phyloP scores from a whole-genome alignment of 352 stramenopile genomes.

The Globisporangium barbulae region DNA sequence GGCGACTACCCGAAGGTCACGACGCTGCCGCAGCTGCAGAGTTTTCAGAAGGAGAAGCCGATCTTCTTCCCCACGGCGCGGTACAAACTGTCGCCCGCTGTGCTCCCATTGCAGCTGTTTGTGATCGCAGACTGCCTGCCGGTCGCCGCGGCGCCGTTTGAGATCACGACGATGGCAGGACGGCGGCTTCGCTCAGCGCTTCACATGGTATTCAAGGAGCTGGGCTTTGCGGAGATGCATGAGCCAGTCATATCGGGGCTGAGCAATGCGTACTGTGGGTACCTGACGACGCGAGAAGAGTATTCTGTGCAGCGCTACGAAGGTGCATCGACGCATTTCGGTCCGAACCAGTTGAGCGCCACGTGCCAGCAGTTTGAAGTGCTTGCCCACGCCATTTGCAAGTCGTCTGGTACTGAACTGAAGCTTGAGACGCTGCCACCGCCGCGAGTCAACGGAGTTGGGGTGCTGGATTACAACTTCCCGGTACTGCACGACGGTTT shows the following conservation, averaged over 20 bases:
- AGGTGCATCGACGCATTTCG: slow-evolving; percentile 88
- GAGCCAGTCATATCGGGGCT: slow-evolving; percentile 70
- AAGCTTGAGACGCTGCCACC: slow-evolving; percentile 28
- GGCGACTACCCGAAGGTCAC: slow-evolving; percentile 67
- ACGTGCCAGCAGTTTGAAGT: slow-evolving; percentile 80
- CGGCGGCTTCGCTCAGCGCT: slow-evolving; percentile 53
- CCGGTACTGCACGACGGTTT: slow-evolving; percentile 71
- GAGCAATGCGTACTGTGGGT: slow-evolving; percentile 83
- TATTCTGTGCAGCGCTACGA: slow-evolving; percentile 87
- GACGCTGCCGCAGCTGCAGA: slow-evolving; percentile 69
- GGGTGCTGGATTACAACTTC: slow-evolving; percentile 71
- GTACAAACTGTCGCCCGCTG: slow-evolving; percentile 64
- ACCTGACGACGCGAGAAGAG: slow-evolving; percentile 84
- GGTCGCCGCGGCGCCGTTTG: slow-evolving; percentile 76
- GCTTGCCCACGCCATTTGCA: slow-evolving; percentile 32
- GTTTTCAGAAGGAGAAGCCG: slow-evolving; percentile 73
- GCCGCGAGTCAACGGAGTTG: slow-evolving; percentile 58
- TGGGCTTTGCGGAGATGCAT: slow-evolving; percentile 12
- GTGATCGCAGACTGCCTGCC: slow-evolving; percentile 50
- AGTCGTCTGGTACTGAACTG: slow-evolving; percentile 13
- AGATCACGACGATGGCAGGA: slow-evolving; percentile 84
- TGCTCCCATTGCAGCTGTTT: slow-evolving; percentile 76
- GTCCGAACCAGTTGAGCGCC: slow-evolving; percentile 77
- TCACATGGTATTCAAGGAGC: slow-evolving; percentile 22
- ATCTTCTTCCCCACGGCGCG: slow-evolving; percentile 76